Percentiles rank a stretch among this genome's conserved stretches.
phyloP scores from a whole-genome alignment of 2,329 filamentous ascomycete species.

The Aspergillus sp. region DNA sequence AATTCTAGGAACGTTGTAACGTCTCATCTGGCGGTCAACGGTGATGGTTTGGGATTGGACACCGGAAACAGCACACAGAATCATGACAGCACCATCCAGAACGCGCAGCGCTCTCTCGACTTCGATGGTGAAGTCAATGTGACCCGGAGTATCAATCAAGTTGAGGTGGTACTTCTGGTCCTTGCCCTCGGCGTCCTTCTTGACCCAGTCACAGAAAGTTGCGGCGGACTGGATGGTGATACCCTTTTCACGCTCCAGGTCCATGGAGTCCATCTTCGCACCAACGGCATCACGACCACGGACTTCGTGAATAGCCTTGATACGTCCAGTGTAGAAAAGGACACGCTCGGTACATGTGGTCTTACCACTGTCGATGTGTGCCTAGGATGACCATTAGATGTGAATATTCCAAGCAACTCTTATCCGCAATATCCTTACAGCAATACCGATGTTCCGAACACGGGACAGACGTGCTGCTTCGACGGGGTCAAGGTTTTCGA shows the following conservation, averaged over 20 bases:
- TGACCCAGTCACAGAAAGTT: slow-evolving; percentile 96
- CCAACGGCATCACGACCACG: slow-evolving; percentile 85
- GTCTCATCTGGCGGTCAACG: slow-evolving; percentile 96
- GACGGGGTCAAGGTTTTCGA: slow-evolving; percentile 75
- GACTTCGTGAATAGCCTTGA: slow-evolving; percentile 96
- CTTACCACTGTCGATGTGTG: slow-evolving; percentile 98
- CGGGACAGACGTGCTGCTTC: slow-evolving; percentile 76
- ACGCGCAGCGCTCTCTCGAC: slow-evolving; percentile 94
- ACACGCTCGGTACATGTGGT: slow-evolving; percentile 96
- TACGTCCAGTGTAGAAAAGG: slow-evolving; percentile 95
- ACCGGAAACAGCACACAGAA: slow-evolving; percentile 93
- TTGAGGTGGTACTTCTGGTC: slow-evolving; percentile 97
- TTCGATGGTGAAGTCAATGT: slow-evolving; percentile 99
- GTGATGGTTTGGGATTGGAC: slow-evolving; percentile 98
- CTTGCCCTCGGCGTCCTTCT: slow-evolving; percentile 72
- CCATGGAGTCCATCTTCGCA: slow-evolving; percentile 99
- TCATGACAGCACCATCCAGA: slow-evolving; percentile 96
- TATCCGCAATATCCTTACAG: slow-evolving; percentile 56
- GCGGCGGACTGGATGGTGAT: slow-evolving; percentile 99
- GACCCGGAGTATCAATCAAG: slow-evolving; percentile 95
- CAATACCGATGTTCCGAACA: slow-evolving; percentile 97
- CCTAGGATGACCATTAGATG: slow-evolving; percentile 51
- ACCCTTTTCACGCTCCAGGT: slow-evolving; percentile 94
- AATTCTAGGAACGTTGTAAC: slow-evolving; percentile 93
- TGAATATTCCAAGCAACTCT: background rate